Base-by-base conservation (phyloP, 169 alveolate genomes). In the Eimeria falciformis region DNA sequence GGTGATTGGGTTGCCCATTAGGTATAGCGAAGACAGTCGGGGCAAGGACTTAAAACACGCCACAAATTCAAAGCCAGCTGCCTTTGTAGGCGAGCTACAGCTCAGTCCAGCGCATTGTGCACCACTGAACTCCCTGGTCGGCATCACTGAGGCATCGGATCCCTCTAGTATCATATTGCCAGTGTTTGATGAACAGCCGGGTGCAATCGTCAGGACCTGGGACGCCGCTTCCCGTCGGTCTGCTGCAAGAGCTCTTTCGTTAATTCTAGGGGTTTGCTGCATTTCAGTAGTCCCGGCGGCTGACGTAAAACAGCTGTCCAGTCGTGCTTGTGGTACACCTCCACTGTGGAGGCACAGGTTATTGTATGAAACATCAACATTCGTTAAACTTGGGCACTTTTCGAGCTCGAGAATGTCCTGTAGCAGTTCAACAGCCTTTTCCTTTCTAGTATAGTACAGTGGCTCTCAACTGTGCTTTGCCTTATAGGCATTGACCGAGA, bases 301-400 rank as follows among this genome's bases (percentile, higher is more conserved):
- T 33, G 62, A 0, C n/a, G n/a, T n/a, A n/a, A n/a, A n/a, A n/a
- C n/a, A n/a, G 25, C 66, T 43, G 43, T n/a, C 25, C 46, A 5
- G 66, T 23, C 0, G 27, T 3, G 84, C 21, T 17, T 45, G 45
- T 45, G 58, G 11, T 6, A 5, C n/a, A 65, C 45, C 55, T 37
- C 46, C 66, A 14, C 47, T 55, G 62, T 43, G 84, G 71, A 78
- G 37, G 88, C 73, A 50, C 11, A 78, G 50, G 12, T 37, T 5
- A 87, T 97, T 97, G 94, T 97, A 97, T 40, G 97, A 94, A 62
- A 97, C 46, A 87, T 97, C 99, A 7, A 97, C 91, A 50, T 92
- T 87, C 11, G 96, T 86, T 78, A 97, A 66, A 79, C 95, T 79
- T 18, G 97, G 98, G 46, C 96, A 84, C 75, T 96, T 97, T 58